Conservation (phyloP, 129 eudicot genomes). For the Saussurea involucrata region DNA sequence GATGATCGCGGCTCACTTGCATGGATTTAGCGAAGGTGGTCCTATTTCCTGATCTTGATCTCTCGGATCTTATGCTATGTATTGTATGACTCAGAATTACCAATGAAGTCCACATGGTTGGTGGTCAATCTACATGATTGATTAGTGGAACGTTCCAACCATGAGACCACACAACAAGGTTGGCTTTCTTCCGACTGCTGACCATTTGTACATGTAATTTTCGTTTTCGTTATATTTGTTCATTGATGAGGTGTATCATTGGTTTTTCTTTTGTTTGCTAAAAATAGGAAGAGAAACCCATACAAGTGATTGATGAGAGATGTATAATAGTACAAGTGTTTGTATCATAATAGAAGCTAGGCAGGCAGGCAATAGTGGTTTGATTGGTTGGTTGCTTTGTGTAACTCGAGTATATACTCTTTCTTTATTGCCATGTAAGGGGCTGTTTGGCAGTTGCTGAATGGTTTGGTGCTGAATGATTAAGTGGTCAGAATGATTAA, state of each 20-base stretch:
- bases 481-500: no score
- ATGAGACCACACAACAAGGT: background rate
- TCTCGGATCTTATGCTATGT: background rate
- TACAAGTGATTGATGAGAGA: background rate
- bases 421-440: background rate
- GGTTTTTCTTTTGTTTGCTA: background rate
- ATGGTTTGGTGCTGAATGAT: no score
- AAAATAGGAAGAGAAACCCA: background rate
- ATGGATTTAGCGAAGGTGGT: conserved; percentile 30
- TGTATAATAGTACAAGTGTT: background rate
- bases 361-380: background rate
- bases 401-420: background rate
- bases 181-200: background rate
- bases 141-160: background rate
- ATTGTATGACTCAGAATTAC: background rate
- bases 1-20: conserved; percentile 59
- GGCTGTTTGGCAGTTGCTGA: no score
- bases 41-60: background rate
- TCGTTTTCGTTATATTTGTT: background rate
- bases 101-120: background rate
- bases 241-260: background rate
- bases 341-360: background rate
- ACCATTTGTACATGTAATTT: background rate
- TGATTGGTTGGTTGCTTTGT: background rate
- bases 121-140: background rate